Evolutionary conservation across 352 stramenopile species (phyloP).

Genomic region (Phytophthora citrophthora): DNA sequence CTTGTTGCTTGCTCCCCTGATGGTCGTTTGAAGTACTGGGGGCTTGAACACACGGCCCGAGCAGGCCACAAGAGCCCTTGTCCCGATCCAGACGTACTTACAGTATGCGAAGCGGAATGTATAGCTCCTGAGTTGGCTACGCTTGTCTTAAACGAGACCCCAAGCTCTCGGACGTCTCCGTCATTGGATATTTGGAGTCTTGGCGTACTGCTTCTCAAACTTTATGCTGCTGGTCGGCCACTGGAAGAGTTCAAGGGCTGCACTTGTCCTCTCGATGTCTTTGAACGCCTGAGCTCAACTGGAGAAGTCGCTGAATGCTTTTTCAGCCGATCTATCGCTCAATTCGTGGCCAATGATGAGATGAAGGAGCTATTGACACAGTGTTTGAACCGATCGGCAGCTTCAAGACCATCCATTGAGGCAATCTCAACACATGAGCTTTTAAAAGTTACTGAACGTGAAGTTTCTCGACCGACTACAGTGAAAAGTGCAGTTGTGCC

Average conservation of each 20-base stretch:
- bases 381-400: constrained; percentile 48
- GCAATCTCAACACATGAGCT: constrained; percentile 44
- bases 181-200: constrained; percentile 70
- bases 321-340: constrained; percentile 58
- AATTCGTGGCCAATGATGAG: constrained; percentile 53
- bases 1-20: constrained; percentile 46
- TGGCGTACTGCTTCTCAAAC: constrained; percentile 62
- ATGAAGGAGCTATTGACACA: constrained; percentile 48
- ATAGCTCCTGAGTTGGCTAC: constrained; percentile 57
- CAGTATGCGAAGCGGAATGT: constrained; percentile 36
- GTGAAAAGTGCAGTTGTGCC: constrained; percentile 12
- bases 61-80: constrained; percentile 20
- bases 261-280: constrained; percentile 33
- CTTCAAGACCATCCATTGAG: constrained; percentile 47
- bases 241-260: constrained; percentile 62
- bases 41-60: constrained; percentile 53
- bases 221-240: constrained; percentile 49
- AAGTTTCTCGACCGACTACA: constrained; percentile 21
- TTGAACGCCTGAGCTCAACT: constrained; percentile 35
- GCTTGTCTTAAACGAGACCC: constrained; percentile 34
- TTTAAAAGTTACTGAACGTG: constrained; percentile 34
- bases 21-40: constrained; percentile 51
- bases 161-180: constrained; percentile 28
- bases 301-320: constrained; percentile 17
- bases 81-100: constrained; percentile 18